Percentiles rank a stretch among this genome's conserved stretches.
phyloP scores from a whole-genome alignment of 2,329 filamentous ascomycete species.

The Talaromyces verruculosus region DNA sequence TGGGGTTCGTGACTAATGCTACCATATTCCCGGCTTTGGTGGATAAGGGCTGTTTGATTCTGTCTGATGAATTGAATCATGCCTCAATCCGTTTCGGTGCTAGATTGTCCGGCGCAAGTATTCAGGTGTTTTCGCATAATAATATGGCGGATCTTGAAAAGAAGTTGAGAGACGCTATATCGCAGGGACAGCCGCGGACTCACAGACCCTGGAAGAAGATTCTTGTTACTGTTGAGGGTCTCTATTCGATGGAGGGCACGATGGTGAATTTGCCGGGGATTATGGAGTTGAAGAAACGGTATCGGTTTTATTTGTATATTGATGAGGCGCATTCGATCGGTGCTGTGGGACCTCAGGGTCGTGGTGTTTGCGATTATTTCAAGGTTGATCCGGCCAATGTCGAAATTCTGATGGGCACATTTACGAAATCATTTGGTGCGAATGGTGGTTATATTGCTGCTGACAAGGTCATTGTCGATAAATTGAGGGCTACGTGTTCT shows the following conservation, averaged over 20 bases:
- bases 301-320: slow-evolving; percentile 92
- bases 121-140: slow-evolving; percentile 93
- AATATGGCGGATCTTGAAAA: slow-evolving; percentile 83
- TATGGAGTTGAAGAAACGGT: slow-evolving; percentile 80
- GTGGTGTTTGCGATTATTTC: slow-evolving; percentile 94
- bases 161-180: slow-evolving; percentile 81
- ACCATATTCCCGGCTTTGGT: slow-evolving; percentile 86
- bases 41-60: slow-evolving; percentile 84
- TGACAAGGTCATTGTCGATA: slow-evolving; percentile 85
- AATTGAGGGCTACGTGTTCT: slow-evolving; percentile 78
- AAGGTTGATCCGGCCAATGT: slow-evolving; percentile 79
- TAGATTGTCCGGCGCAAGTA: slow-evolving; percentile 85
- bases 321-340: slow-evolving; percentile 95
- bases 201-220: slow-evolving; percentile 99
- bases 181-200: slow-evolving; percentile 89
- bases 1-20: slow-evolving; percentile 97
- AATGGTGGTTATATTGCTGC: slow-evolving; percentile 92
- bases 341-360: slow-evolving; percentile 81
- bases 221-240: slow-evolving; percentile 84
- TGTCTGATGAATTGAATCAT: slow-evolving; percentile 95
- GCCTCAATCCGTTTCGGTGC: slow-evolving; percentile 91
- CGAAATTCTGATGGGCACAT: slow-evolving; percentile 93
- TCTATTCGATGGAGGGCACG: slow-evolving; percentile 98
- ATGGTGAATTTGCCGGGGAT: slow-evolving; percentile 91
- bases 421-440: slow-evolving; percentile 95